Evolutionary conservation across 1,139 yeast species (phyloP).

Genomic region (Yamadazyma blattariae): DNA sequence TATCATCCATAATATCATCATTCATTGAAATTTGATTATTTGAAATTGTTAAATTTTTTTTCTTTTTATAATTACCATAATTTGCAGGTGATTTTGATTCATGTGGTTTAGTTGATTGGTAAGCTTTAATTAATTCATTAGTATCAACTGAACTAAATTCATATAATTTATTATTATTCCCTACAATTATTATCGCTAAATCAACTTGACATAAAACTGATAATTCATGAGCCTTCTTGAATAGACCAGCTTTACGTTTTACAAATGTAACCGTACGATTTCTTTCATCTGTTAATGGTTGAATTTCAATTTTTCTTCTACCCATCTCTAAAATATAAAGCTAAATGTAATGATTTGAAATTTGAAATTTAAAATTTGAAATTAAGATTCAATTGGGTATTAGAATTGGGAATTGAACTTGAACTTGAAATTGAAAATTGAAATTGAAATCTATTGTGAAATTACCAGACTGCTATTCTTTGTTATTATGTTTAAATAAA

Average conservation of each 20-base stretch:
- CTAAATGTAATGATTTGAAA: neutral
- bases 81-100: conserved; percentile 62
- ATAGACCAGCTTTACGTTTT: conserved; percentile 90
- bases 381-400: too few species aligned
- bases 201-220: conserved; percentile 92
- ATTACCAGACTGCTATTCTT: too few species aligned
- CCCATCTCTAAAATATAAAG: too few species aligned
- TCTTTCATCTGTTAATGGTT: conserved; percentile 87
- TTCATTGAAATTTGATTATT: conserved; percentile 2
- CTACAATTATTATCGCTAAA: conserved; percentile 83
- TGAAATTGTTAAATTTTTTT: conserved; percentile 21
- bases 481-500: too few species aligned
- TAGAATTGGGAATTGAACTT: too few species aligned
- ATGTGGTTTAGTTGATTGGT: conserved; percentile 42
- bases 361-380: too few species aligned
- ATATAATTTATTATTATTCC: conserved; percentile 76
- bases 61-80: conserved; percentile 47
- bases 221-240: conserved; percentile 94
- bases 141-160: conserved; percentile 79
- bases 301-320: conserved; percentile 91
- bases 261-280: conserved; percentile 88
- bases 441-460: too few species aligned
- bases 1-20: conserved; percentile 12
- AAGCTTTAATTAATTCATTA: conserved; percentile 56
- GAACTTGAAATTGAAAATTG: too few species aligned